Base-by-base conservation (phyloP, 495 filamentous ascomycete genomes). In the Cercophora sp. region DNA sequence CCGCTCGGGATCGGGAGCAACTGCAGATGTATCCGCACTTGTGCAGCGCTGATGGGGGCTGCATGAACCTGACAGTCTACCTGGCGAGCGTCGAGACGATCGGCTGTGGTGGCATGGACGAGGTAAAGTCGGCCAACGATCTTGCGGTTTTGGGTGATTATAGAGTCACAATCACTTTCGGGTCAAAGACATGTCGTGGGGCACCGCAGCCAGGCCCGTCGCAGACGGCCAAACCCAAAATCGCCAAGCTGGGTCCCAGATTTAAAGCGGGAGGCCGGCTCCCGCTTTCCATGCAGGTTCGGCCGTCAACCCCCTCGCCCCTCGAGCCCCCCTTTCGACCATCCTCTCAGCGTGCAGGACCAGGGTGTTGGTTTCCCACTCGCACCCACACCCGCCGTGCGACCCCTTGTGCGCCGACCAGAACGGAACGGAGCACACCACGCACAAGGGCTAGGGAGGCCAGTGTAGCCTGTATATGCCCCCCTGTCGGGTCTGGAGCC, bases 241-340 rank as follows among this genome's bases (percentile, higher is more conserved):
- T 40, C 43, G 62, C 55, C 58, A 57, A 64, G 51, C 24, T 52
- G n/a, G 39, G 26, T 50, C 42, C 22, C 52, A 61, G 58, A 41
- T 54, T 51, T 53, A 62, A 57, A 62, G 54, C 63, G 56, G 61
- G 61, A 65, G 61, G 64, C 59, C 56, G 61, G 61, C 48, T 63
- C 62, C 64, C 64, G 62, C 64, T 55, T 57, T 63, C 52, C 55
- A 66, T 61, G 63, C 56, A 61, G 29, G 49, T 47, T 52, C 54
- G 29, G 50, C 52, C 55, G 23, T 51, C 23, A 42, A 15, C n/a
- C 48, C 43, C 52, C 54, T 37, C 31, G 36, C 34, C 24, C 19
- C 39, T n/a, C n/a, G n/a, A n/a, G n/a, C n/a, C n/a, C n/a, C n/a
- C n/a, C n/a, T n/a, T n/a, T n/a, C n/a, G n/a, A n/a, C n/a, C n/a